Evolutionary conservation across 306 rosid genomes (phyloP), one percentile per base, ranked within the genome.

Genomic region (Potentilla sterilis): DNA sequence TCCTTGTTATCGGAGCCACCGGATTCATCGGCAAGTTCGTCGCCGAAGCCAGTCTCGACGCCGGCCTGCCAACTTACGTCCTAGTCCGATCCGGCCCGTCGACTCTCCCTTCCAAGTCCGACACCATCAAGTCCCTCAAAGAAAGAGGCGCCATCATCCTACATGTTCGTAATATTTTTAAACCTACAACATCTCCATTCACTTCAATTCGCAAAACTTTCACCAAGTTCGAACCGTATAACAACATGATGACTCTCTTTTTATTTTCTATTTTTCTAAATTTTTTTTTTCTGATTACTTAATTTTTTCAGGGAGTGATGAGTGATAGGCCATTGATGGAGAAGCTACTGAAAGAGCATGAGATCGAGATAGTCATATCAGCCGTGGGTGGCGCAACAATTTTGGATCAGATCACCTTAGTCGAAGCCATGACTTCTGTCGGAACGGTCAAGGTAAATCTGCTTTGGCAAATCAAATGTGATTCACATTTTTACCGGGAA

Each of bases 1-100:
- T 87, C 2, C 80, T 91, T 2, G 34, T 91, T 0, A 73, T 54
- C 14, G 96, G 96, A 10, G 91, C 90, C 46, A 85, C 86, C 1
- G 96, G 96, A 3, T 88, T 90, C 76, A 90, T 90, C 35, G 96
- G 96, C 5, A 83, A 76, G 71, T 88, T 87, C 9, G 55, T 90
- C 11, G 84, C 93, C 2, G 83, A 84, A 43, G 93, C 91, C 11
- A 90, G 93, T 83, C 78, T 90, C 9, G 64, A 13, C 3, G 18
- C 78, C 1, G 86, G 85, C 9, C 78, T 62, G 12, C 71, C 85
- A 15, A 90, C 96, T 46, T 85, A 44, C 55, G 19, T 87, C 67
- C 87, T 90, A 3, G 42, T 82, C 48, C 86, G 91, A 42, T 81
- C 88, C 0, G 78, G 82, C 24, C 24, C 73, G 10, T 43, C 28